Conservation (phyloP, 805 yeast species). For the Jamesozyma lodderae region DNA sequence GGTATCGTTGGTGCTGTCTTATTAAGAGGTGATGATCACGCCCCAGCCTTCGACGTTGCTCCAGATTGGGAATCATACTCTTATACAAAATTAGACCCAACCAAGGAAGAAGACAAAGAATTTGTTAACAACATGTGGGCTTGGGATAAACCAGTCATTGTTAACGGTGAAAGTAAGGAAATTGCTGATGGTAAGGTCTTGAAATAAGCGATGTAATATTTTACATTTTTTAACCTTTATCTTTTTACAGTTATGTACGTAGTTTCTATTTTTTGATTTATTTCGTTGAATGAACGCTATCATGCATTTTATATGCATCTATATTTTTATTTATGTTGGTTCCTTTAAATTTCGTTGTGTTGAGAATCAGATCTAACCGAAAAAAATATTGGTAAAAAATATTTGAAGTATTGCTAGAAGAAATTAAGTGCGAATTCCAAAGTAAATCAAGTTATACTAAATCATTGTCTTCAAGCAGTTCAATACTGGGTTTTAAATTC, state of each 20-base stretch:
- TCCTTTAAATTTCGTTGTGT: no score
- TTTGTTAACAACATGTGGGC: slow-evolving; percentile 90
- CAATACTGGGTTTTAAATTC: no score
- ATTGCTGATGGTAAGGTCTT: slow-evolving; percentile 97
- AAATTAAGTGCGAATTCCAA: no score
- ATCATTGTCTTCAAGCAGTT: no score
- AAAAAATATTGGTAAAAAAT: no score
- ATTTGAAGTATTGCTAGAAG: no score
- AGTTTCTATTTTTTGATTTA: neutral
- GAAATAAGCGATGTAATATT: slow-evolving; percentile 43
- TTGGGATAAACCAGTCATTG: slow-evolving; percentile 89
- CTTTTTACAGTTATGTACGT: neutral
- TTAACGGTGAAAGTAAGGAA: slow-evolving; percentile 74
- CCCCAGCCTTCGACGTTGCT: slow-evolving; percentile 94
- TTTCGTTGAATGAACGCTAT: no score
- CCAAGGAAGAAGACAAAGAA: slow-evolving; percentile 66
- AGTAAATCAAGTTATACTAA: no score
- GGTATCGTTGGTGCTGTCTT: slow-evolving; percentile 94
- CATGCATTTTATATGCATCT: no score
- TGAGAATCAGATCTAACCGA: no score
- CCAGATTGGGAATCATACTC: slow-evolving; percentile 97
- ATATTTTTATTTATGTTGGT: no score
- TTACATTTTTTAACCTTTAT: neutral
- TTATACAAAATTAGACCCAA: slow-evolving; percentile 73
- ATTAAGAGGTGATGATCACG: slow-evolving; percentile 87